Evolutionary conservation across 768 basidiomycete genomes (phyloP), one percentile per base, ranked within the genome.

Genomic region (Russula lepida): DNA sequence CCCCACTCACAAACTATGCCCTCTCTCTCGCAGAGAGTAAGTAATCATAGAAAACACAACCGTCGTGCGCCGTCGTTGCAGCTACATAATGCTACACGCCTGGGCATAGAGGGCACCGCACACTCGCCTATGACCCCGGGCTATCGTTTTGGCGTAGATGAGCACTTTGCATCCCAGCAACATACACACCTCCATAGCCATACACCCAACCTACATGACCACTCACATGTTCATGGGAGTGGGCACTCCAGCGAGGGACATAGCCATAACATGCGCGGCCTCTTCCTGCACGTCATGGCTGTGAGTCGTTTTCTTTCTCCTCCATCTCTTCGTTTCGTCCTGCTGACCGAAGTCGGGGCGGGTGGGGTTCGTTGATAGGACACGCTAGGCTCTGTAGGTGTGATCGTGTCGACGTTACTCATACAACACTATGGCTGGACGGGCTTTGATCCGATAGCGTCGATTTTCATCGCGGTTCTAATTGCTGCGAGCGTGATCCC

Each of bases 381-480:
- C 68, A 97, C 95, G 12, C 80, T 98, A 9, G 97, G 97, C 49
- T 97, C 94, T 19, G 94, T 98, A 23, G 97, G 97, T 19, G 97
- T 99, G 19, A 99, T 99, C 70, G 82, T 98, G 55, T 98, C 97
- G 27, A 99, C 97, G 2, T 76, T 98, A 19, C 81, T 98, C 57
- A 98, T 99, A 63, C 87, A 95, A 70, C 86, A 85, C 63, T 98
- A 97, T 67, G 95, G 97, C 25, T 98, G 95, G 94, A 98, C 95
- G 13, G 94, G 94, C 21, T 99, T 98, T 71, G 97, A 99, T 73
- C 97, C 97, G 1, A 93, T 99, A 62, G 97, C 97, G 0, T 95
- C 92, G 9, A 76, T 99, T 30, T 95, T 99, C 73, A 99, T 99
- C 66, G 97, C 97, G 6, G 74, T 91, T 9, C 76, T 99, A 65